A percentile compares a stretch with the other conserved stretches of the same genome.
Evolutionary conservation across 768 basidiomycete genomes (phyloP).

Genomic region (Sarcodon aspratus): DNA sequence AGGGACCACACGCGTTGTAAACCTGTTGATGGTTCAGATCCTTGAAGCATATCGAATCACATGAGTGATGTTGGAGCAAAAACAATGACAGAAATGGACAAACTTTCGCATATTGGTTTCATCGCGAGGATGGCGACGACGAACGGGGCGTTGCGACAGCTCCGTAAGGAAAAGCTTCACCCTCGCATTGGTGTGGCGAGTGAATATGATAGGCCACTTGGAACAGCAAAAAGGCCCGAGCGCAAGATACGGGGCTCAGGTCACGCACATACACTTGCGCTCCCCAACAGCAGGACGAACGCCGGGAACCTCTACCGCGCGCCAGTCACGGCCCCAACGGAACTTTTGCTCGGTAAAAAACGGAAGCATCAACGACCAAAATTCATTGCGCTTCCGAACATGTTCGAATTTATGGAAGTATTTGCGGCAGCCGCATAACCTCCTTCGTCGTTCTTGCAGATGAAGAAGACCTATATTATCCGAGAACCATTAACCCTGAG

Average conservation of each 20-base stretch:
- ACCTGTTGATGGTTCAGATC: constrained; percentile 22
- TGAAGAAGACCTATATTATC: constrained; percentile 24
- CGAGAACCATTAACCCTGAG: constrained; percentile 24
- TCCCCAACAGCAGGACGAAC: constrained; percentile 17
- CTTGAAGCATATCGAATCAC: constrained; percentile 20
- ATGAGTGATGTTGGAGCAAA: neutral
- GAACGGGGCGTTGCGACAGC: constrained; percentile 27
- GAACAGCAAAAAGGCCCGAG: constrained; percentile 7
- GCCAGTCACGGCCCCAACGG: constrained; percentile 14
- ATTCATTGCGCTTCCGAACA: constrained; percentile 26
- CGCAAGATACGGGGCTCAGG: neutral
- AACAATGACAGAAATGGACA: constrained; percentile 1
- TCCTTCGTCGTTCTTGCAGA: constrained; percentile 8
- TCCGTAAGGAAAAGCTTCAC: constrained; percentile 21
- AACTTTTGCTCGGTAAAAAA: neutral
- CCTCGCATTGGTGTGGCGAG: constrained; percentile 17
- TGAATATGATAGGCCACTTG: constrained; percentile 20
- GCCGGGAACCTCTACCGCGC: constrained; percentile 15
- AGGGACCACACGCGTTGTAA: constrained; percentile 11
- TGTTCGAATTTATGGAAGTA: constrained; percentile 22
- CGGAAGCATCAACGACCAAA: constrained; percentile 22
- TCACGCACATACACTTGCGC: constrained; percentile 14
- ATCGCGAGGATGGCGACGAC: constrained; percentile 25
- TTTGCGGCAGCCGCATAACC: constrained; percentile 21
- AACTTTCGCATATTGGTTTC: constrained; percentile 25